Base-by-base conservation (phyloP, 2,329 filamentous ascomycete genomes). In the Aspergillus neotritici region DNA sequence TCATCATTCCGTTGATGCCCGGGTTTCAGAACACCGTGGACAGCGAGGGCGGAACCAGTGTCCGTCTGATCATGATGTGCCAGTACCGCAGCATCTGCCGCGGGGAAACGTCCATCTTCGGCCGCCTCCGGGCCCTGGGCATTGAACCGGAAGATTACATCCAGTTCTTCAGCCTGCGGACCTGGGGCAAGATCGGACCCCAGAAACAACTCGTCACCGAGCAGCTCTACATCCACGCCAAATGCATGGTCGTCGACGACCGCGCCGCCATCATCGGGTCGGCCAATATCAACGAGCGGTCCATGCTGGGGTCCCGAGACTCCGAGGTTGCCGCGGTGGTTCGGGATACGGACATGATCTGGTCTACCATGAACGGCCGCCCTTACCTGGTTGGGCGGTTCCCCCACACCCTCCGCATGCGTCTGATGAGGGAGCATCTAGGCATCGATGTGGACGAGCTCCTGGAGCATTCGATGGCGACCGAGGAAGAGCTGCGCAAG, bases 21-120 rank as follows among this genome's bases (percentile, higher is more conserved):
- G 93, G 93, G 2, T 98, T 97, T 68, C 90, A 97, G 66, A 96
- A 94, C 59, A 94, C 89, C 0, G 91, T 98, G 14, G 89, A 95
- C 54, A 84, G 88, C 52, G 87, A 93, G 56, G 91, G 96, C 54
- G 93, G 93, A 32, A 95, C 87, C 30, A 96, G 90, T 67, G 86
- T 98, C 33, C 83, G 93, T 43, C 71, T 97, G 49, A 98, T 97
- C 63, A 88, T 98, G 79, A 89, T 94, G 66, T 96, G 90, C 62
- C 93, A 98, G 66, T 97, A 89, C 66, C 84, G 87, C 53, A 96
- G 90, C 64, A 97, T 98, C 53, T 96, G 89, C 61, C 84, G 93
- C 53, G 93, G 93, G 12, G 87, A 94, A 46, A 79, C 83, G 14
- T 96, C 90, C 2, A 94, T 98, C 49, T 97, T 96, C 64, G 90